Evolutionary conservation across 164 flowering plant species (phyloP).

Genomic region (Sedum album): DNA sequence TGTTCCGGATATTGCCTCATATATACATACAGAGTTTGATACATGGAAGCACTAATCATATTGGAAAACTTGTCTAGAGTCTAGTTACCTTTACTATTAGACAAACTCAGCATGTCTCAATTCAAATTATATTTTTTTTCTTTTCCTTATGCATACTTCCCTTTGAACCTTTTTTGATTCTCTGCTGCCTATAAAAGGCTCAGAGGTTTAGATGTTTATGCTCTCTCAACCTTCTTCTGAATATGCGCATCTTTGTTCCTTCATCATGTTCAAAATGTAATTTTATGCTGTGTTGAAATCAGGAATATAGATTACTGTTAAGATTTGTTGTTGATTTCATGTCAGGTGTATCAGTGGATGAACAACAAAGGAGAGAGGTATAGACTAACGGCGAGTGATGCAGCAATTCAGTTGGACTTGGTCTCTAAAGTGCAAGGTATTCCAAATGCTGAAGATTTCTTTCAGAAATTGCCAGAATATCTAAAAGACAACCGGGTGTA

Average conservation of each 20-base stretch:
- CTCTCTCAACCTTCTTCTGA: too few relatives aligned
- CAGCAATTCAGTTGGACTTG: slow-evolving; percentile 80
- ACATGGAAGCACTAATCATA: too few relatives aligned
- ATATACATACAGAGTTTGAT: too few relatives aligned
- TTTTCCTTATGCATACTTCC: too few relatives aligned
- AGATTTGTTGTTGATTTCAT: neutral
- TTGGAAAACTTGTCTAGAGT: too few relatives aligned
- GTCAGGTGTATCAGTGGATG: slow-evolving; percentile 93
- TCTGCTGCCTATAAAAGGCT: too few relatives aligned
- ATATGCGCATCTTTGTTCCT: neutral
- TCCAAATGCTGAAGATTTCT: slow-evolving; percentile 61
- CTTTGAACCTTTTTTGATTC: too few relatives aligned
- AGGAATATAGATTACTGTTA: neutral
- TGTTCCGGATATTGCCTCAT: too few relatives aligned
- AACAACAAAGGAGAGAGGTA: slow-evolving; percentile 46
- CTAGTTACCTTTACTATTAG: too few relatives aligned
- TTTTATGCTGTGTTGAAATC: neutral
- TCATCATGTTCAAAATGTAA: neutral
- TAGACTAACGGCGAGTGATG: slow-evolving; percentile 55
- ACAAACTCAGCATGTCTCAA: too few relatives aligned
- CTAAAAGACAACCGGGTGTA: slow-evolving; percentile 56
- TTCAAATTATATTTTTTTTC: too few relatives aligned
- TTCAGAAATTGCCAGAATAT: slow-evolving; percentile 36
- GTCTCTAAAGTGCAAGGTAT: slow-evolving; percentile 70
- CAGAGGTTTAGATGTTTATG: too few relatives aligned